Evolutionary conservation across 306 rosid genomes (phyloP), one percentile per base, ranked within the genome.

Genomic region (Malus fusca): DNA sequence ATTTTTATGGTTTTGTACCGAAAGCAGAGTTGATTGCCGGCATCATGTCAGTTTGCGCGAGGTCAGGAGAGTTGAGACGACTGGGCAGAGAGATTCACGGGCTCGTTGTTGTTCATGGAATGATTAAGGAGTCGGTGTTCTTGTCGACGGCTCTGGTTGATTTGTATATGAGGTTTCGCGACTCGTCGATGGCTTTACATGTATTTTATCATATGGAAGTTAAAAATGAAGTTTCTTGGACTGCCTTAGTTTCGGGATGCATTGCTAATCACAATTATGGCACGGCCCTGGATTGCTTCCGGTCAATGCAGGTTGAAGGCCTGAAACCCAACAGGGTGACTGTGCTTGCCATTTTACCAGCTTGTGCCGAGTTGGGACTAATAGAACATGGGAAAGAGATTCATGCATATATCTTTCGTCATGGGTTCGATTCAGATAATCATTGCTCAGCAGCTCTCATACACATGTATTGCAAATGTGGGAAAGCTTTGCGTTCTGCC

Each of bases 211-310:
- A 66, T 58, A 87, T 85, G 87, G 81, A 81, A 72, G 78, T 61
- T 69, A 85, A 77, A 76, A 90, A 90, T 81, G 91, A 82, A 81
- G 90, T 88, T 73, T 83, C 96, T 9, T 90, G 96, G 96, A 88
- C 96, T 40, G 81, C 90, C 37, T 66, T 87, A 79, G 85, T 90
- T 76, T 87, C 90, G 51, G 93, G 96, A 18, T 90, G 81, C 55
- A 59, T 30, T 40, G 76, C 75, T 40, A 76, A 81, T 79, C 83
- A 75, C 21, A 44, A 83, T 35, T 80, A 77, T 35, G 82, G 73
- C 21, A 72, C 40, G 62, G 90, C 91, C 70, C 80, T 88, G 61
- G 79, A 71, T 21, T 79, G 79, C 79, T 74, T 84, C 56, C 78
- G 84, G 60, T 85, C 82, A 77, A 88, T 90, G 96, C 91, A 82